Evolutionary conservation across 495 filamentous ascomycete genomes (phyloP).

Genomic region (Thermochaetoides thermophila): DNA sequence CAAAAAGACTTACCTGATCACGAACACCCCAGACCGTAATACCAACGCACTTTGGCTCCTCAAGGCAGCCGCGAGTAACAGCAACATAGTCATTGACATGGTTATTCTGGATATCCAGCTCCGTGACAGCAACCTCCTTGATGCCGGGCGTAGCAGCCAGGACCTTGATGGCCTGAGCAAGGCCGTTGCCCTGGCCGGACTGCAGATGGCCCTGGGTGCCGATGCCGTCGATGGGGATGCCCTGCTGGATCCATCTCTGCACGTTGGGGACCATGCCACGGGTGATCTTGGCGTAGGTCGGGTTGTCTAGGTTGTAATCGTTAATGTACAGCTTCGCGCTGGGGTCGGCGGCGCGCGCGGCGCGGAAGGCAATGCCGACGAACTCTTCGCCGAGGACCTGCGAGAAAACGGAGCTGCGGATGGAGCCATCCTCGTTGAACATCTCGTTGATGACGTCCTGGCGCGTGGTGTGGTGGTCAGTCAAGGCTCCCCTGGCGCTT

Average conservation of each 20-base stretch:
- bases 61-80: slow-evolving; percentile 48
- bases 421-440: slow-evolving; percentile 47
- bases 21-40: slow-evolving; percentile 67
- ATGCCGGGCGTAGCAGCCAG: slow-evolving; percentile 39
- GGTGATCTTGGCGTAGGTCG: slow-evolving; percentile 35
- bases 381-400: slow-evolving; percentile 42
- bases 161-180: slow-evolving; percentile 37
- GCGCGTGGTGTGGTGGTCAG: too few species aligned
- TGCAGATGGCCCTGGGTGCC: slow-evolving; percentile 49
- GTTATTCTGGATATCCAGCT: slow-evolving; percentile 50
- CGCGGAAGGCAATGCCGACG: slow-evolving; percentile 46
- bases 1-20: slow-evolving; percentile 35
- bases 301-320: slow-evolving; percentile 47
- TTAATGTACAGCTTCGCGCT: slow-evolving; percentile 51
- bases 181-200: slow-evolving; percentile 29
- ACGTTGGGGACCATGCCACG: slow-evolving; percentile 48
- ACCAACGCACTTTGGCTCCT: slow-evolving; percentile 50
- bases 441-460: slow-evolving; percentile 55
- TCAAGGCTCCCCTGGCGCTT: too few species aligned
- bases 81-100: slow-evolving; percentile 45
- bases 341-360: slow-evolving; percentile 44
- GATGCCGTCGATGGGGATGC: slow-evolving; percentile 62
- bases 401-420: slow-evolving; percentile 43
- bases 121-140: slow-evolving; percentile 45
- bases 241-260: slow-evolving; percentile 48